phyloP scores from a whole-genome alignment of 108 stramenopile genomes.

The Stephanodiscus minutulus region DNA sequence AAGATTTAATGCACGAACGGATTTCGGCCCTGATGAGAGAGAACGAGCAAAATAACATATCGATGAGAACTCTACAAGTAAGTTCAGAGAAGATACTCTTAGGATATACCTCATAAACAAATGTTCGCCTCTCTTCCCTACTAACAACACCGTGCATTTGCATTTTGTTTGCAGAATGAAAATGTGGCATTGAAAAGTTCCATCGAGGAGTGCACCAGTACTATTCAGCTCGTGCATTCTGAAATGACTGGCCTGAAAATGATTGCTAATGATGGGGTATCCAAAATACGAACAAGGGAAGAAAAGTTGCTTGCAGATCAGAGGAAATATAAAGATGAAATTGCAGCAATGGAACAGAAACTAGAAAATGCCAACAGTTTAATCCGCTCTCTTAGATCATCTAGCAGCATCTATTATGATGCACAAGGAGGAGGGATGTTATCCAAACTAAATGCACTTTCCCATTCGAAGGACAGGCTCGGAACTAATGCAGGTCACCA shows the following conservation, averaged over 20 bases:
- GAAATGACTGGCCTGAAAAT: constrained; percentile 45
- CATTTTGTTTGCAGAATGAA: constrained; percentile 22
- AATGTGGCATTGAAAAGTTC: constrained; percentile 40
- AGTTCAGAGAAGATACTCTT: neutral
- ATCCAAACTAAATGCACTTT: neutral
- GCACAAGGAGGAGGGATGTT: neutral
- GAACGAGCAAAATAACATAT: constrained; percentile 50
- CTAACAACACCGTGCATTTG: neutral
- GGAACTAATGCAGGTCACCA: neutral
- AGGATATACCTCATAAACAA: neutral
- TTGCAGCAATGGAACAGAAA: constrained; percentile 27
- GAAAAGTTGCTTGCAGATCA: neutral
- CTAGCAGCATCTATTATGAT: constrained; percentile 3
- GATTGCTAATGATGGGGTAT: constrained; percentile 23
- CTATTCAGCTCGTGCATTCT: constrained; percentile 33
- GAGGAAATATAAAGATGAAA: constrained; percentile 8
- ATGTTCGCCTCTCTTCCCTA: neutral
- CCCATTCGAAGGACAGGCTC: constrained; percentile 1
- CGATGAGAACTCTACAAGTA: constrained; percentile 41
- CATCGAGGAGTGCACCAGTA: constrained; percentile 29
- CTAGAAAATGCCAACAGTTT: constrained; percentile 31
- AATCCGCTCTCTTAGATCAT: constrained; percentile 19
- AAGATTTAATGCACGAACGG: constrained; percentile 41
- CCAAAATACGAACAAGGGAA: constrained; percentile 18
- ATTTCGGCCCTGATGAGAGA: constrained; percentile 45